Base-by-base conservation (phyloP, 2,329 filamentous ascomycete species). In the Pleoardoris graminearum region DNA sequence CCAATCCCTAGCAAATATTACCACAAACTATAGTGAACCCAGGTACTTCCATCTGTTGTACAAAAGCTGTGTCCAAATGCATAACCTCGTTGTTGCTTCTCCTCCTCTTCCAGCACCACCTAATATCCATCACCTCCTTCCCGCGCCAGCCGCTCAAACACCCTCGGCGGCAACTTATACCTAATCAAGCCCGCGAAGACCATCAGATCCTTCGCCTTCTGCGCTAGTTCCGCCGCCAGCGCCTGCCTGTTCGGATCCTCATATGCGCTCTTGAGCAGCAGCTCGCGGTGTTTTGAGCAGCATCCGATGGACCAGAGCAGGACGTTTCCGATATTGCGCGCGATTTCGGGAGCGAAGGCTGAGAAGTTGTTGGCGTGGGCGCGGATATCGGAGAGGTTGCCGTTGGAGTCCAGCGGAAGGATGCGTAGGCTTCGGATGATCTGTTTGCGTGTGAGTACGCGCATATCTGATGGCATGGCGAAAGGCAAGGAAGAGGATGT, bases 281-380 rank as follows among this genome's bases (percentile, higher is more conserved):
- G 86, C 57, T 72, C 70, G 19, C 90, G 84, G 74, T 96, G 88
- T 51, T 86, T 83, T 44, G 88, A 87, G 74, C 92, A 95, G 76
- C 89, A 91, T 36, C 88, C 83, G 61, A 99, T 90, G 44, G 91
- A 91, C 94, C 94, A 97, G 77, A 96, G 88, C 58, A 99, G 82
- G 57, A 97, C 80, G 73, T 93, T 91, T 16, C 93, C 93, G 63
- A 97, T 86, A 67, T 94, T 96, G 70, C 90, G 87, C 2, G 92
- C 88, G 35, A 99, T 89, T 7, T 91, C 85, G 61, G 90, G 85
- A 3, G 91, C 84, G 35, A 96, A 82, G 1, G 82, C 80, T 14
- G 90, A 84, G 76, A 99, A 97, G 56, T 86, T 87, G 64, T 90
- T 85, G 1, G 93, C 91, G 55, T 86, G 86, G 59, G 82, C 82